Percentiles rank a stretch among this genome's conserved stretches.
These are phyloP conservation scores for Gymnopilus junonius DNA, from an alignment of 768 basidiomycete species.

Conservation along the genomic window DNA sequence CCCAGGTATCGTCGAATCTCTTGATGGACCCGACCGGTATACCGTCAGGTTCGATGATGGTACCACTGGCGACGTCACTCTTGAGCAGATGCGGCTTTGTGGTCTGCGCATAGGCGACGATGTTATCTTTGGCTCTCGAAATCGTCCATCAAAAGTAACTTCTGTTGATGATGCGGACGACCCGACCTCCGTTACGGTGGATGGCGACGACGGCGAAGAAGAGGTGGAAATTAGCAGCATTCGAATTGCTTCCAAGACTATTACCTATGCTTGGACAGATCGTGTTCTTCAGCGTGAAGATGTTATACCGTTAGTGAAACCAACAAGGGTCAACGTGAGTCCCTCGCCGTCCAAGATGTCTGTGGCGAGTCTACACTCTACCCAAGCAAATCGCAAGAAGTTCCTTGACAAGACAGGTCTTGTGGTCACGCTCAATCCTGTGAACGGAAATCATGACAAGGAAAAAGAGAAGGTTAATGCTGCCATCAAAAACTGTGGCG, in stretches of 20 bases:
- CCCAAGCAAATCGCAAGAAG: conserved; percentile 34
- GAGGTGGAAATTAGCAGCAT: conserved; percentile 43
- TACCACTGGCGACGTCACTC: conserved; percentile 47
- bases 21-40: conserved; percentile 37
- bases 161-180: conserved; percentile 34
- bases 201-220: conserved; percentile 44
- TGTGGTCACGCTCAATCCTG: conserved; percentile 56
- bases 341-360: conserved; percentile 57
- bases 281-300: conserved; percentile 46
- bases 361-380: conserved; percentile 38
- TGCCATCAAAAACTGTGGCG: conserved; percentile 55
- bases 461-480: conserved; percentile 47
- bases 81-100: conserved; percentile 57
- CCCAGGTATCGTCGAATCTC: conserved; percentile 55
- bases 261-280: conserved; percentile 56
- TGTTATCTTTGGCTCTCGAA: conserved; percentile 43
- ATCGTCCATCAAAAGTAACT: conserved; percentile 37
- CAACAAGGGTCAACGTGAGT: conserved; percentile 35
- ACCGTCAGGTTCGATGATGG: conserved; percentile 71
- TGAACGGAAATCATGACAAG: conserved; percentile 38
- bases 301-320: conserved; percentile 47
- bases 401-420: conserved; percentile 57
- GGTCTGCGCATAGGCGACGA: conserved; percentile 59
- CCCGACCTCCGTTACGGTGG: conserved; percentile 36
- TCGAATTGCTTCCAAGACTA: conserved; percentile 54